phyloP scores from a whole-genome alignment of 192 early-diverging fungal genomes.

The Pilaira anomala region DNA sequence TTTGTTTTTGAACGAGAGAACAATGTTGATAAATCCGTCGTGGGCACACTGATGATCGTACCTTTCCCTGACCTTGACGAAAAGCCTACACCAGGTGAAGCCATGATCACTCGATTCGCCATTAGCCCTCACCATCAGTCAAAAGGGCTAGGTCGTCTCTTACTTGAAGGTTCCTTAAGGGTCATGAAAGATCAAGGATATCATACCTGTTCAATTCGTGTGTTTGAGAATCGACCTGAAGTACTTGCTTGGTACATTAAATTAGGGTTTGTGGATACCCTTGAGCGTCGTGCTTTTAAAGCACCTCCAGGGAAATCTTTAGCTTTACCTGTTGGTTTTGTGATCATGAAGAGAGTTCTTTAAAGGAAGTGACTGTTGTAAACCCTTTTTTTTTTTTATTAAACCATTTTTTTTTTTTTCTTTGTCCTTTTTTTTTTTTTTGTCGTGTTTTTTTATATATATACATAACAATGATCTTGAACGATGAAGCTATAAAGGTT shows the following conservation, averaged over 20 bases:
- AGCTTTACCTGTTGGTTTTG: slow-evolving; percentile 1
- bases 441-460: no score
- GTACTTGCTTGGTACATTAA: slow-evolving; percentile 2
- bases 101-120: slow-evolving; percentile 3
- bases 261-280: slow-evolving; percentile 5
- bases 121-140: slow-evolving; percentile 10
- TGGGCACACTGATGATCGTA: background rate
- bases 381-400: no score
- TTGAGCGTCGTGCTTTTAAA: slow-evolving; percentile 6
- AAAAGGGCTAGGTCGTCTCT: background rate
- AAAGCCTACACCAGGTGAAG: background rate
- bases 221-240: background rate
- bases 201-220: slow-evolving; percentile 1
- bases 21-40: background rate
- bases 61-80: slow-evolving; percentile 8
- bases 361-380: no score
- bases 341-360: slow-evolving; percentile 6
- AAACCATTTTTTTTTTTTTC: no score
- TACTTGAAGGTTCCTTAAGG: background rate
- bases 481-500: background rate
- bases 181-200: background rate
- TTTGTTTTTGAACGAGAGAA: background rate
- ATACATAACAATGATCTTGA: slow-evolving; percentile 8
- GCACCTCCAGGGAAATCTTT: background rate
- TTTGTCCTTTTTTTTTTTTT: no score